Conservation (phyloP, 2,329 filamentous ascomycete genomes). For the Botrytis galanthina region DNA sequence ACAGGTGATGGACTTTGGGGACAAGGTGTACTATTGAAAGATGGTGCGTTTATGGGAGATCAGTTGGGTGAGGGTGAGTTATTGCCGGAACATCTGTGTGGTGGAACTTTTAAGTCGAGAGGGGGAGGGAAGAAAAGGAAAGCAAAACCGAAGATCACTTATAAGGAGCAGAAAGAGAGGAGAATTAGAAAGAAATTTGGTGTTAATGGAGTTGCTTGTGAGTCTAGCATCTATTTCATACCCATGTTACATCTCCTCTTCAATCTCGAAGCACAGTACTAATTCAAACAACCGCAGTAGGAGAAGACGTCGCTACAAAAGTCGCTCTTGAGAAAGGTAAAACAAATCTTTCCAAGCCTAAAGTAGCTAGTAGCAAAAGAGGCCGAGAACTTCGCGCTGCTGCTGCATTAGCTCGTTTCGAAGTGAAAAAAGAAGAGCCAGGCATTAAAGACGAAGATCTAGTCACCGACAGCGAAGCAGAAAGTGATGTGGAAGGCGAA, state of each 20-base stretch:
- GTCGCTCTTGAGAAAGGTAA: slow-evolving; percentile 47
- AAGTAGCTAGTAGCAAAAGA: slow-evolving; percentile 57
- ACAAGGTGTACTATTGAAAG: slow-evolving; percentile 60
- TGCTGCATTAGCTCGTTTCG: slow-evolving; percentile 58
- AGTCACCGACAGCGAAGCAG: slow-evolving; percentile 46
- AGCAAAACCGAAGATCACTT: slow-evolving; percentile 45
- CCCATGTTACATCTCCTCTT: neutral
- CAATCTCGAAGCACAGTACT: neutral
- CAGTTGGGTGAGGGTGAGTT: slow-evolving; percentile 52
- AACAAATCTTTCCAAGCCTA: slow-evolving; percentile 52
- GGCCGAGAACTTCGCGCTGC: slow-evolving; percentile 60
- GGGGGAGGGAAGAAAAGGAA: slow-evolving; percentile 50
- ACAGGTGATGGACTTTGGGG: slow-evolving; percentile 85
- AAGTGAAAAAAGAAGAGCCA: slow-evolving; percentile 43
- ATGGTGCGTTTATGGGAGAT: slow-evolving; percentile 57
- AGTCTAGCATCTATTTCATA: neutral
- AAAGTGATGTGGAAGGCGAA: slow-evolving; percentile 50
- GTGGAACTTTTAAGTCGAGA: slow-evolving; percentile 69
- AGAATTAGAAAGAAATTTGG: slow-evolving; percentile 61
- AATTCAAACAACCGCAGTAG: slow-evolving; percentile 22
- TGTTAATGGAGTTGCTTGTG: slow-evolving; percentile 36
- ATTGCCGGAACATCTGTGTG: slow-evolving; percentile 72
- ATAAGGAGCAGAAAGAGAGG: slow-evolving; percentile 47
- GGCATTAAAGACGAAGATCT: slow-evolving; percentile 39
- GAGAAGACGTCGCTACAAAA: slow-evolving; percentile 57